Percentiles rank a stretch among this genome's conserved stretches.
These are phyloP conservation scores for Aspergillus bridgeri DNA, from an alignment of 495 filamentous ascomycete species.

Conservation along the genomic window DNA sequence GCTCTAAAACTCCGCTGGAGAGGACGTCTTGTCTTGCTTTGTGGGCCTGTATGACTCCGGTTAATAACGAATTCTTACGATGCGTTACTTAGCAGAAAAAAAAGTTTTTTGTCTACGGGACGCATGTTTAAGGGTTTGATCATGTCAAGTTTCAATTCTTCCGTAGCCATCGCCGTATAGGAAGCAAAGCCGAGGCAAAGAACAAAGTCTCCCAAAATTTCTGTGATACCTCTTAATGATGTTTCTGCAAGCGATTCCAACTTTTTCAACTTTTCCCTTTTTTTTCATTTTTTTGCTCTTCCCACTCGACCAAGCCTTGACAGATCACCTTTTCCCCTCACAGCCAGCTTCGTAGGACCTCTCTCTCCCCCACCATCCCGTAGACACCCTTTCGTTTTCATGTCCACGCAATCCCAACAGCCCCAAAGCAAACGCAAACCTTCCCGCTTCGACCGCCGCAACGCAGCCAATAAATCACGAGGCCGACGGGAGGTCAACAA, in stretches of 20 bases:
- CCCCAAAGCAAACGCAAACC: no score
- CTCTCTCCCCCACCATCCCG: neutral
- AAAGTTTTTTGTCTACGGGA: slow-evolving; percentile 15
- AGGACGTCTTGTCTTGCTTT: slow-evolving; percentile 43
- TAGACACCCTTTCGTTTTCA: neutral
- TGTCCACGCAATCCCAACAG: neutral
- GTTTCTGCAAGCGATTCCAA: neutral
- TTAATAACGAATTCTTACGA: slow-evolving; percentile 19
- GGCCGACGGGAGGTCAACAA: no score
- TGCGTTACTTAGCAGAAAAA: slow-evolving; percentile 18
- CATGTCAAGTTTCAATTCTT: slow-evolving; percentile 15
- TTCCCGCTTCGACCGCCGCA: neutral
- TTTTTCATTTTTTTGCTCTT: neutral
- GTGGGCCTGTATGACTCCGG: slow-evolving; percentile 39
- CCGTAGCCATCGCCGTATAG: slow-evolving; percentile 34
- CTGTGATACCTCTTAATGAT: slow-evolving; percentile 9
- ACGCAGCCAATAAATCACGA: neutral
- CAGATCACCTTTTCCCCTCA: neutral
- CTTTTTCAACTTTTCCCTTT: neutral
- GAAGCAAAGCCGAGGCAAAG: slow-evolving; percentile 9
- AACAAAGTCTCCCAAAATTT: slow-evolving; percentile 4
- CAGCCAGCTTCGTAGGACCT: neutral
- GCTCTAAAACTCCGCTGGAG: slow-evolving; percentile 35
- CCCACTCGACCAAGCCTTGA: neutral
- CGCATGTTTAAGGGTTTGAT: slow-evolving; percentile 8